These are phyloP conservation scores for Solanum stenotomum DNA, from an alignment of 257 asterid genomes.

Conservation along the genomic window DNA sequence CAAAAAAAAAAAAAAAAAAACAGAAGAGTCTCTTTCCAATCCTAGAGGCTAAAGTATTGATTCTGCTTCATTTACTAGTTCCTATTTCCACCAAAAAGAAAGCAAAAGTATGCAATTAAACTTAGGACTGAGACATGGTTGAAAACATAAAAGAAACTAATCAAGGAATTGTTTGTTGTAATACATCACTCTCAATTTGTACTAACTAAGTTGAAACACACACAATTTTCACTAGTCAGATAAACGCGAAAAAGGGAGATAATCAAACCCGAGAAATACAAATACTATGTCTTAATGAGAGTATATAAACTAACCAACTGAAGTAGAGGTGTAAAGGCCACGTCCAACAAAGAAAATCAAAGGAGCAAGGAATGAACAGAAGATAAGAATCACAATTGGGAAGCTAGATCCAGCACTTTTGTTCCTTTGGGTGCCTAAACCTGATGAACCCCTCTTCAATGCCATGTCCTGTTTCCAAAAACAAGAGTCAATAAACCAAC, in stretches of 20 bases:
- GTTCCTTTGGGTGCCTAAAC: conserved; percentile 9
- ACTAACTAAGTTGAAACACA: not conserved
- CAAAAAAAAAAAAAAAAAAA: not conserved
- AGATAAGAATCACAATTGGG: conserved; percentile 11
- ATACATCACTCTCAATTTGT: not conserved
- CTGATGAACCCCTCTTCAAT: conserved; percentile 12
- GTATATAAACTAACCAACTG: conserved; percentile 36
- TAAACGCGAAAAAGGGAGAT: not conserved
- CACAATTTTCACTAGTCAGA: not conserved
- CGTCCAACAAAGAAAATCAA: conserved; percentile 41
- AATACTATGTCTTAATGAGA: not conserved
- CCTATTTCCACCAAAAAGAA: not conserved
- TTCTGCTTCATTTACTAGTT: not conserved
- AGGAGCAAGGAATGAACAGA: conserved; percentile 19
- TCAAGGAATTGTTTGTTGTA: not conserved
- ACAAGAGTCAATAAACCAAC: not conserved
- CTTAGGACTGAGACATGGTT: not conserved
- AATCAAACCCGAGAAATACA: not conserved
- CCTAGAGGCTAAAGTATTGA: not conserved
- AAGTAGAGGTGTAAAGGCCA: conserved; percentile 25
- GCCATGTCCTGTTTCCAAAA: not conserved
- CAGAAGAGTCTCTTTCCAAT: not conserved
- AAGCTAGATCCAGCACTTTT: conserved; percentile 21
- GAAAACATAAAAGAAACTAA: not conserved
- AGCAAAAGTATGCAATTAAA: not conserved